phyloP scores from a whole-genome alignment of 441 rosid genomes.

The Daphne laureola region DNA sequence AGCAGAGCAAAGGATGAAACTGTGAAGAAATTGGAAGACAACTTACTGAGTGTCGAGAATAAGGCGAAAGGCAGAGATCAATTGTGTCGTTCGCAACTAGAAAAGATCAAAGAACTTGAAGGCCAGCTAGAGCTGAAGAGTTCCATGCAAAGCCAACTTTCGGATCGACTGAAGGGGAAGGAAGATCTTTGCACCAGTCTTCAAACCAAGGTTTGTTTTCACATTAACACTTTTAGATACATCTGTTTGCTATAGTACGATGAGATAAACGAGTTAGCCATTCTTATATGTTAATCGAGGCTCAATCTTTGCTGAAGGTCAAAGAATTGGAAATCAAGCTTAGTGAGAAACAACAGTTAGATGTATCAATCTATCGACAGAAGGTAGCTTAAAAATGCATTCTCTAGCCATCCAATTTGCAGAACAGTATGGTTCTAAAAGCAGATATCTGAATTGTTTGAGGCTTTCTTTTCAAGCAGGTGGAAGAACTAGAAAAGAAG shows the following conservation, averaged over 20 bases:
- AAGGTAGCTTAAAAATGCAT: slow-evolving; percentile 31
- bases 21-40: slow-evolving; percentile 66
- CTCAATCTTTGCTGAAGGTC: slow-evolving; percentile 28
- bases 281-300: slow-evolving; percentile 19
- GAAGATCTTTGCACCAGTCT: slow-evolving; percentile 59
- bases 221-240: slow-evolving; percentile 1
- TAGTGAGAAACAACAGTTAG: slow-evolving; percentile 52
- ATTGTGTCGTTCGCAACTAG: slow-evolving; percentile 47
- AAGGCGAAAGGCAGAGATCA: slow-evolving; percentile 62
- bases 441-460: slow-evolving; percentile 5
- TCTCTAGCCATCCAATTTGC: background rate
- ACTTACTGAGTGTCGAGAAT: slow-evolving; percentile 50
- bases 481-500: slow-evolving; percentile 63
- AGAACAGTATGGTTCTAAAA: background rate
- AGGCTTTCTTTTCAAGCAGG: slow-evolving; percentile 28
- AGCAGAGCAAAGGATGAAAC: slow-evolving; percentile 65
- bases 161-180: slow-evolving; percentile 58
- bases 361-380: slow-evolving; percentile 36
- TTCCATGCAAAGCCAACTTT: slow-evolving; percentile 44
- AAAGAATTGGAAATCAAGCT: slow-evolving; percentile 69
- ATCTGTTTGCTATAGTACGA: background rate
- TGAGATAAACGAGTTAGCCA: background rate
- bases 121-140: slow-evolving; percentile 49
- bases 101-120: slow-evolving; percentile 71
- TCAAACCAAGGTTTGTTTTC: slow-evolving; percentile 53